phyloP scores from a whole-genome alignment of 2,329 filamentous ascomycete species.

The Xylariaceae sp. region DNA sequence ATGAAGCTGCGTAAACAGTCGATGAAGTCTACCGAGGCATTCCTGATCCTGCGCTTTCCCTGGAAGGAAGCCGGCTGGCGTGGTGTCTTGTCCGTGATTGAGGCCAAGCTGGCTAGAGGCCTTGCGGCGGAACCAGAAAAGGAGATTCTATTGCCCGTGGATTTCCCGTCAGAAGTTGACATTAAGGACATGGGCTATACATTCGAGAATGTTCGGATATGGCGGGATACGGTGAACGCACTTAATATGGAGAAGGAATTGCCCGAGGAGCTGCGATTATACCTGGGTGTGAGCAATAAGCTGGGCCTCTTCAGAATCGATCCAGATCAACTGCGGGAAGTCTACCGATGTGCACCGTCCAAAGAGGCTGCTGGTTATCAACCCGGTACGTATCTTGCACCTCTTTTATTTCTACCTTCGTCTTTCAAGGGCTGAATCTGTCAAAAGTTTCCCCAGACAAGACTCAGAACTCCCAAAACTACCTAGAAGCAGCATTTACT shows the following conservation, averaged over 20 bases:
- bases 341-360: slow-evolving; percentile 62
- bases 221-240: slow-evolving; percentile 59
- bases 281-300: slow-evolving; percentile 67
- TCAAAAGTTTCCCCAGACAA: no score
- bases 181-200: slow-evolving; percentile 62
- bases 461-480: no score
- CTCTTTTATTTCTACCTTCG: not conserved
- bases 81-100: slow-evolving; percentile 48
- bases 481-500: not conserved
- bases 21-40: slow-evolving; percentile 58
- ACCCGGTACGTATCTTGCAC: slow-evolving; percentile 46
- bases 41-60: slow-evolving; percentile 69
- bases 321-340: slow-evolving; percentile 56
- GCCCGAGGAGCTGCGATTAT: slow-evolving; percentile 63
- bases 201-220: slow-evolving; percentile 65
- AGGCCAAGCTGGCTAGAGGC: slow-evolving; percentile 56
- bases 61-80: slow-evolving; percentile 54
- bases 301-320: slow-evolving; percentile 72
- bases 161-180: slow-evolving; percentile 59
- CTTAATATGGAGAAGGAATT: slow-evolving; percentile 62
- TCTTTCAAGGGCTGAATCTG: not conserved
- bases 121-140: slow-evolving; percentile 57
- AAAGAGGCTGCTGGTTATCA: slow-evolving; percentile 64
- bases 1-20: slow-evolving; percentile 54
- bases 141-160: slow-evolving; percentile 68